phyloP scores from a whole-genome alignment of 2,329 filamentous ascomycete species.

The Lachnellula cervina region DNA sequence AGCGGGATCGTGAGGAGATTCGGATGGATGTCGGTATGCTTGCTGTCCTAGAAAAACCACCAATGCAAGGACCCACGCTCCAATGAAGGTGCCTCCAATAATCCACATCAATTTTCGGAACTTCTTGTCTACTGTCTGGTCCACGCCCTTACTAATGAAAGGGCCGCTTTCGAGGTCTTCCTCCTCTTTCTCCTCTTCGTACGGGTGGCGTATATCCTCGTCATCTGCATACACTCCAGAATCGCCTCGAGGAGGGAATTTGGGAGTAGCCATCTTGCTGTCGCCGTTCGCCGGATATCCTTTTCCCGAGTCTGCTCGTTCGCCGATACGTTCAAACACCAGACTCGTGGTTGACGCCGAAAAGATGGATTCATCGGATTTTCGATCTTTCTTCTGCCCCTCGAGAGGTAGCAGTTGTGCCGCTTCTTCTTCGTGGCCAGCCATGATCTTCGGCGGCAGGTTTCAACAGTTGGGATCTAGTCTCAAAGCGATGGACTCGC shows the following conservation, averaged over 20 bases:
- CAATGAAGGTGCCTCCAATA: constrained; percentile 53
- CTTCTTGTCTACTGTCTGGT: constrained; percentile 58
- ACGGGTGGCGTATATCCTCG: constrained; percentile 13
- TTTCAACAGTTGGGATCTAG: constrained; percentile 18
- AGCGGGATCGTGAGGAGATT: constrained; percentile 62
- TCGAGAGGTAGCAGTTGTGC: constrained; percentile 22
- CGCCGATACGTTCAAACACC: constrained; percentile 71
- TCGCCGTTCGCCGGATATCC: constrained; percentile 18
- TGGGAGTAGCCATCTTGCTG: constrained; percentile 25
- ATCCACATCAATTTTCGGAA: constrained; percentile 55
- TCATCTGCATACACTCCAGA: constrained; percentile 26
- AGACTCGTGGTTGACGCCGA: constrained; percentile 80
- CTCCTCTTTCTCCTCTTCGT: constrained; percentile 32
- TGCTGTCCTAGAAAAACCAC: constrained; percentile 61
- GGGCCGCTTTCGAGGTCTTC: constrained; percentile 44
- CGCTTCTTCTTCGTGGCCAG: constrained; percentile 27
- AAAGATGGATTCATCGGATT: constrained; percentile 51
- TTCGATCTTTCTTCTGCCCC: constrained; percentile 14
- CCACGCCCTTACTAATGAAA: constrained; percentile 32
- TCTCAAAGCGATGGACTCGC: constrained; percentile 13
- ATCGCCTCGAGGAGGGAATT: constrained; percentile 24
- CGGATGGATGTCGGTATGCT: constrained; percentile 60
- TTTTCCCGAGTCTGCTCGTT: constrained; percentile 33
- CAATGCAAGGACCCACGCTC: constrained; percentile 65
- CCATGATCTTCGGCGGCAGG: constrained; percentile 25